Conservation (phyloP, 2,329 filamentous ascomycete genomes). For the Colletotrichum liriopes region DNA sequence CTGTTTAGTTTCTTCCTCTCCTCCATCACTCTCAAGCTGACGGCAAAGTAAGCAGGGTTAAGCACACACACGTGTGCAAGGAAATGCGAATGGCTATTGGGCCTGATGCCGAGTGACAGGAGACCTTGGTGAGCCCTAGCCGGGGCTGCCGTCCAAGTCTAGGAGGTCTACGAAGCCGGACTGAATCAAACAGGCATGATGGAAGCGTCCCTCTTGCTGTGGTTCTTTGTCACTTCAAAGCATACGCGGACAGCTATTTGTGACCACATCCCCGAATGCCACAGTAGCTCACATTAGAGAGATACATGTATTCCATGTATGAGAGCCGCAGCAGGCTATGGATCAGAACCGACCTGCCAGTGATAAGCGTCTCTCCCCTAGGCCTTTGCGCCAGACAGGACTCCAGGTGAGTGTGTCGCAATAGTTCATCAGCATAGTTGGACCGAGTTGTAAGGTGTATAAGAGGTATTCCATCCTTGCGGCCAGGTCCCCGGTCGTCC, state of each 20-base stretch:
- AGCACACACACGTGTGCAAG: no score
- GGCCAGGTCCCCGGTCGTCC: background rate
- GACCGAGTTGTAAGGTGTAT: background rate
- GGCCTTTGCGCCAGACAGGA: background rate
- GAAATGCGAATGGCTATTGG: no score
- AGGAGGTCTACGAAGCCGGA: no score
- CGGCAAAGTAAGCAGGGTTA: no score
- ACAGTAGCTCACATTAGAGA: background rate
- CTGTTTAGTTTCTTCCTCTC: no score
- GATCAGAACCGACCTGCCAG: no score
- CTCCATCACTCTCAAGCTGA: no score
- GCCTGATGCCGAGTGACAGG: no score
- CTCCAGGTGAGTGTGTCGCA: background rate
- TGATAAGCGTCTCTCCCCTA: background rate
- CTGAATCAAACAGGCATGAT: no score
- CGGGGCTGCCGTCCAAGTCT: background rate
- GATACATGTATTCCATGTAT: background rate
- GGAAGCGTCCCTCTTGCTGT: background rate
- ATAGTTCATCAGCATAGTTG: background rate
- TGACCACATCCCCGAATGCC: background rate
- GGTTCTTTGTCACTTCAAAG: background rate
- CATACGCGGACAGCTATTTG: background rate
- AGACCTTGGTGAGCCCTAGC: background rate
- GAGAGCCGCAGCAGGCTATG: background rate
- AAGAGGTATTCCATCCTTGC: no score